Percentiles rank a stretch among this genome's conserved stretches.
phyloP scores from a whole-genome alignment of 768 basidiomycete species.

The Boletus pseudopeckii region DNA sequence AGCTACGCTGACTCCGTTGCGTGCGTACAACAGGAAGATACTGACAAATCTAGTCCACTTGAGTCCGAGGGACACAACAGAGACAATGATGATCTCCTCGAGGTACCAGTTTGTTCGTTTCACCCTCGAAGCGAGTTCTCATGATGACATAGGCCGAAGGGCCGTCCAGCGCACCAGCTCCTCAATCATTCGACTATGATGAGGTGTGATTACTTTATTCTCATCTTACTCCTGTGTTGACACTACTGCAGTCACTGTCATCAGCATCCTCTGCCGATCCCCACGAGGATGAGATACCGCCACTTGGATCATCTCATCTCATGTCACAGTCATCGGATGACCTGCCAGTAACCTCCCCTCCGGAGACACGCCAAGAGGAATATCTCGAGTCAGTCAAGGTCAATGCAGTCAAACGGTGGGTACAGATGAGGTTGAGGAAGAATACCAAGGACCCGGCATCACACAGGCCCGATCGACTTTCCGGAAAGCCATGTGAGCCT shows the following conservation, averaged over 20 bases:
- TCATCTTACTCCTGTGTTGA: background rate
- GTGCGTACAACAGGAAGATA: background rate
- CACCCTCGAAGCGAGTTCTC: background rate
- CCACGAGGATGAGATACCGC: background rate
- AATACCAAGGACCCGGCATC: background rate
- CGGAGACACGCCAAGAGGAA: background rate
- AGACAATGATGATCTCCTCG: too few species aligned
- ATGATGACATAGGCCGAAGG: background rate
- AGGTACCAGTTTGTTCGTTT: background rate
- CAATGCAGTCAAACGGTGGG: background rate
- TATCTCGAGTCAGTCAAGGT: background rate
- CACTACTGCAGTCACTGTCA: background rate
- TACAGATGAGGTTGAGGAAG: too few species aligned
- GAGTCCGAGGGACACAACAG: too few species aligned
- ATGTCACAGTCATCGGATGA: background rate
- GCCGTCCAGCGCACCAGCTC: too few species aligned
- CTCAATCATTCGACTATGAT: background rate
- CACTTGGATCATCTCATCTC: background rate
- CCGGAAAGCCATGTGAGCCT: too few species aligned
- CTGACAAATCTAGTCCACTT: fast-evolving
- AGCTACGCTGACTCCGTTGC: background rate
- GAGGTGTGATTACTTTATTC: background rate
- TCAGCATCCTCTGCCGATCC: background rate
- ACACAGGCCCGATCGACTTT: too few species aligned
- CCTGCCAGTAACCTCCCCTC: background rate